These are phyloP conservation scores for Perkinsus marinus DNA, from an alignment of 169 alveolate genomes.

Conservation along the genomic window DNA sequence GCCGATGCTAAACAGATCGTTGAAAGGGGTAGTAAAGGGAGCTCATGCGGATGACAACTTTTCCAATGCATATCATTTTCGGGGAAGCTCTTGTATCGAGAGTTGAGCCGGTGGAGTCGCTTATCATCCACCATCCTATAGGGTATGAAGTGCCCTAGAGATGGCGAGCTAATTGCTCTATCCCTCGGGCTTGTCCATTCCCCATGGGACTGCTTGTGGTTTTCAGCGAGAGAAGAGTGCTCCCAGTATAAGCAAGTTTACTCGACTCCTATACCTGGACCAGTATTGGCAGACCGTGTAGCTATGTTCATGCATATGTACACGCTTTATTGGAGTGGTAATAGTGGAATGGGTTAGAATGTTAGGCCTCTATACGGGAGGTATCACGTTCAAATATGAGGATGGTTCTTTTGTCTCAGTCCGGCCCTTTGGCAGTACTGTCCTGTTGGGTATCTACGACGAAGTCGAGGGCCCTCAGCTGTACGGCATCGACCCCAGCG, in stretches of 20 bases:
- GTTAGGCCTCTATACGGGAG: background rate
- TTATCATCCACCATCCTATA: too few relatives aligned
- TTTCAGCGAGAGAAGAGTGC: constrained; percentile 62
- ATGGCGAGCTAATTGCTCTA: too few relatives aligned
- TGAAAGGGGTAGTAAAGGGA: constrained; percentile 11
- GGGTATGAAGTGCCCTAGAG: too few relatives aligned
- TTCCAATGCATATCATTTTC: too few relatives aligned
- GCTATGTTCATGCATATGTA: constrained; percentile 62
- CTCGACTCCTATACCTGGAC: constrained; percentile 58
- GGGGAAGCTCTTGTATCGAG: too few relatives aligned
- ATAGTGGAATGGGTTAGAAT: background rate
- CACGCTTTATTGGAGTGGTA: constrained; percentile 50
- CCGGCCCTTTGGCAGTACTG: constrained; percentile 75
- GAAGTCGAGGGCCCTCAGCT: constrained; percentile 49
- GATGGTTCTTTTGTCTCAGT: constrained; percentile 5
- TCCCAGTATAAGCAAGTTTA: constrained; percentile 43
- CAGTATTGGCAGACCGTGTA: constrained; percentile 66
- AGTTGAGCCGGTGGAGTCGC: too few relatives aligned
- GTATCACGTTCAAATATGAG: background rate
- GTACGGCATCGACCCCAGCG: constrained; percentile 67
- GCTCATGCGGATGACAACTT: background rate
- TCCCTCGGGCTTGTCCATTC: background rate
- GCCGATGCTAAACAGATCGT: constrained; percentile 73
- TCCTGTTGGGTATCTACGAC: constrained; percentile 54
- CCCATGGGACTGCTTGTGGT: background rate